Percentiles rank a stretch among this genome's conserved stretches.
These are phyloP conservation scores for Peronosclerospora sorghi DNA, from an alignment of 352 stramenopile species.

Conservation along the genomic window DNA sequence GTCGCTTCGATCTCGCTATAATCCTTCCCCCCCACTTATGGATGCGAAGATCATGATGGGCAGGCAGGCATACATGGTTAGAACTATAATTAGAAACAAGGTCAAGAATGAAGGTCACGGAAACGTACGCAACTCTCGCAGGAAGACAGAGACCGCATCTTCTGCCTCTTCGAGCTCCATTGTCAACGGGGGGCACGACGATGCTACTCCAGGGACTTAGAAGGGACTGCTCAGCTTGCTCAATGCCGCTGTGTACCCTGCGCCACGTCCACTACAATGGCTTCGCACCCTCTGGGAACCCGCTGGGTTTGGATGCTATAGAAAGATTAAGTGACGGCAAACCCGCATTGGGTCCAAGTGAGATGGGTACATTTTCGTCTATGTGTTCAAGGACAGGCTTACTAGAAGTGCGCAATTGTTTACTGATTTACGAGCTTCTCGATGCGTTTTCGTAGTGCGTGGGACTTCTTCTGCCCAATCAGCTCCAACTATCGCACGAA, in stretches of 20 bases:
- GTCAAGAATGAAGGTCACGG: neutral
- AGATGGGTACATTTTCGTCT: slow-evolving; percentile 20
- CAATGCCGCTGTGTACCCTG: slow-evolving; percentile 1
- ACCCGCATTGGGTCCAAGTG: slow-evolving; percentile 16
- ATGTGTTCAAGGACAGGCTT: neutral
- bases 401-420: slow-evolving; percentile 6
- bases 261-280: too few species aligned
- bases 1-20: slow-evolving; percentile 48
- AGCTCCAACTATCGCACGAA: slow-evolving; percentile 91
- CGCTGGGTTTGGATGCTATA: slow-evolving; percentile 5
- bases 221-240: slow-evolving; percentile 13
- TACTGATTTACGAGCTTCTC: slow-evolving; percentile 25
- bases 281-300: slow-evolving; percentile 1
- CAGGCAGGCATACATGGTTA: too few species aligned
- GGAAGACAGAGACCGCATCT: slow-evolving; percentile 28
- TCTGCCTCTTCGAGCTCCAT: slow-evolving; percentile 22
- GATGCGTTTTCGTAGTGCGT: slow-evolving; percentile 90
- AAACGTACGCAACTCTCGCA: slow-evolving; percentile 36
- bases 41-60: neutral
- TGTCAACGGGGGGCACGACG: neutral
- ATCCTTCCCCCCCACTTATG: slow-evolving; percentile 47
- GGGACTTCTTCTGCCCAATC: slow-evolving; percentile 89
- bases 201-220: neutral
- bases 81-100: neutral
- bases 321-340: slow-evolving; percentile 10